phyloP scores from a whole-genome alignment of 495 filamentous ascomycete genomes.

The Tuber umbilicatum region DNA sequence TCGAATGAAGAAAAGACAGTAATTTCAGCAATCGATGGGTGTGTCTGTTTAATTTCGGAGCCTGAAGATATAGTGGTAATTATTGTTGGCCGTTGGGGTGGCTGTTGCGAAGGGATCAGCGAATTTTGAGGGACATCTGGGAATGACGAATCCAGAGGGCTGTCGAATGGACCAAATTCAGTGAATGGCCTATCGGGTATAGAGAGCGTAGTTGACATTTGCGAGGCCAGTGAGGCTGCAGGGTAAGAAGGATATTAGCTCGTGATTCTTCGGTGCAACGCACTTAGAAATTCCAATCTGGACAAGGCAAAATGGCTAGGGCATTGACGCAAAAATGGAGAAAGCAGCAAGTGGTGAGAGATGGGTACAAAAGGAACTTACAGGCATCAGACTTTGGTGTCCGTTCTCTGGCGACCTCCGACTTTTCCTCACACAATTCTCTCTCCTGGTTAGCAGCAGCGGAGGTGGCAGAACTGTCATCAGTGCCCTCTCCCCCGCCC shows the following conservation, averaged over 20 bases:
- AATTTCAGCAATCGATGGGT: slow-evolving; percentile 28
- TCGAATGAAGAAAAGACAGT: slow-evolving; percentile 28
- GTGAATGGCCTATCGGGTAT: slow-evolving; percentile 27
- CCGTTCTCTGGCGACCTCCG: neutral
- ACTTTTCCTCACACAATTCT: neutral
- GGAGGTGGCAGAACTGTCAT: neutral
- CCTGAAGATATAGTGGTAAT: slow-evolving; percentile 8
- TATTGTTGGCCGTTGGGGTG: slow-evolving; percentile 12
- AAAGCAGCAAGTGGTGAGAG: neutral
- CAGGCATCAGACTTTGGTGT: slow-evolving; percentile 9
- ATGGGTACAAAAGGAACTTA: slow-evolving; percentile 8
- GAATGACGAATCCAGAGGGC: slow-evolving; percentile 13
- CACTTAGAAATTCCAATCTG: neutral
- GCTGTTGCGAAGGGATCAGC: neutral
- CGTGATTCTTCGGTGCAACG: neutral
- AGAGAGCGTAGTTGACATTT: slow-evolving; percentile 27
- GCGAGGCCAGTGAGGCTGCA: slow-evolving; percentile 13
- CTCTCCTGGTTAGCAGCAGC: neutral
- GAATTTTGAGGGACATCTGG: slow-evolving; percentile 8
- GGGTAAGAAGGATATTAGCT: neutral
- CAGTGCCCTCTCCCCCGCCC: neutral
- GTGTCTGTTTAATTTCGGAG: slow-evolving; percentile 15
- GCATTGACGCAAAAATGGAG: neutral
- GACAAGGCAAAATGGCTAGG: neutral
- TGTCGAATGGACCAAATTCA: slow-evolving; percentile 37